These are phyloP conservation scores for Podaxis carcinomalis DNA, from an alignment of 768 basidiomycete species.

Conservation along the genomic window DNA sequence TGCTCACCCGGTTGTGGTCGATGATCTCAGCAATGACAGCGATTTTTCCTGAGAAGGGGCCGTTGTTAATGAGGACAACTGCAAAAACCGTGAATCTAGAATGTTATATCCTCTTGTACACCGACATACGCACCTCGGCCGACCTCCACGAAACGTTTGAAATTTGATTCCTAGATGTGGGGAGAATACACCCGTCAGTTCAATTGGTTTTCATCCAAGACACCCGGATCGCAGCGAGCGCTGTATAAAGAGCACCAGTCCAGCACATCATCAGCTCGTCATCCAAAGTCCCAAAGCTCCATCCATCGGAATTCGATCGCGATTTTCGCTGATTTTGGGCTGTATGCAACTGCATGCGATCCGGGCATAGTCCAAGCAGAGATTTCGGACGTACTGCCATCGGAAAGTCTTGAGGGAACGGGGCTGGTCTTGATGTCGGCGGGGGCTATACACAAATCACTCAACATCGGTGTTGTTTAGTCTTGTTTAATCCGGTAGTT, in stretches of 20 bases:
- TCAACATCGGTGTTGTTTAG: background rate
- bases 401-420: constrained; percentile 7
- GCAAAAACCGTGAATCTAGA: background rate
- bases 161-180: constrained; percentile 66
- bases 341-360: background rate
- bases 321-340: constrained; percentile 2
- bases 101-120: background rate
- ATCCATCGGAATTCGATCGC: constrained; percentile 9
- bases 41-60: constrained; percentile 82
- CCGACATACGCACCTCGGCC: constrained; percentile 69
- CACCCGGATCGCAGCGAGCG: background rate
- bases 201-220: background rate
- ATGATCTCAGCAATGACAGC: constrained; percentile 97
- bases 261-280: background rate
- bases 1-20: constrained; percentile 95
- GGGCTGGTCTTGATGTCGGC: constrained; percentile 9
- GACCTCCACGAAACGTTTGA: constrained; percentile 97
- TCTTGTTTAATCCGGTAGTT: constrained; percentile 1
- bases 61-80: constrained; percentile 93
- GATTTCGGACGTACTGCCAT: constrained; percentile 9
- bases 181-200: background rate
- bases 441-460: background rate
- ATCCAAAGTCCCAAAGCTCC: constrained; percentile 1
- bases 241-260: background rate
- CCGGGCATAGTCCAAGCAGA: background rate